phyloP scores from a whole-genome alignment of 1,284 basidiomycete species.

The Ceratorhiza oryzae-sativae region DNA sequence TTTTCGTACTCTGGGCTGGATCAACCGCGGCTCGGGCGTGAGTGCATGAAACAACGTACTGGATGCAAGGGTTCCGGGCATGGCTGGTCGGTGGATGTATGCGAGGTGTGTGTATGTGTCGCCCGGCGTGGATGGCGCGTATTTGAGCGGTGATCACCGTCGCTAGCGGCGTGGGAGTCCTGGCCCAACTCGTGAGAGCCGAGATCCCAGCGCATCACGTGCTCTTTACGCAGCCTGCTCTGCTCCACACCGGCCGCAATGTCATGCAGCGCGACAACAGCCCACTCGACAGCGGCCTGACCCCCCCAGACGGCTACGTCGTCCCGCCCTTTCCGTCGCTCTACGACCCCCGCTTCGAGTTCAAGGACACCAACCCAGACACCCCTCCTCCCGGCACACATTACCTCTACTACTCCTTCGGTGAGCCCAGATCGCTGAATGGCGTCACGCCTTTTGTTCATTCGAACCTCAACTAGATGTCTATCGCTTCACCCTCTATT shows the following conservation, averaged over 20 bases:
- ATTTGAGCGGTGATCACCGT: not conserved
- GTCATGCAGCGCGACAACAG: slow-evolving; percentile 20
- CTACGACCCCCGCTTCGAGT: slow-evolving; percentile 42
- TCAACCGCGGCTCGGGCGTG: slow-evolving; percentile 7
- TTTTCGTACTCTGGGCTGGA: slow-evolving; percentile 74
- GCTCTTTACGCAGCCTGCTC: slow-evolving; percentile 5
- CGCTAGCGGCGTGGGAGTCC: slow-evolving; percentile 14
- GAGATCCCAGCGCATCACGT: slow-evolving; percentile 16
- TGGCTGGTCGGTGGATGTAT: slow-evolving; percentile 27
- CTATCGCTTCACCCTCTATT: slow-evolving; percentile 54
- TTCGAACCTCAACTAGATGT: slow-evolving; percentile 47
- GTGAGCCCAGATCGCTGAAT: slow-evolving; percentile 16
- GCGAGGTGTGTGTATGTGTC: not conserved
- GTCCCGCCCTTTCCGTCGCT: slow-evolving; percentile 43
- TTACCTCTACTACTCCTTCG: slow-evolving; percentile 43
- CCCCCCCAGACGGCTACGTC: slow-evolving; percentile 42
- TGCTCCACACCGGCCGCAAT: slow-evolving; percentile 13
- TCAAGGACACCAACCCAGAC: slow-evolving; percentile 33
- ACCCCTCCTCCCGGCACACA: slow-evolving; percentile 14
- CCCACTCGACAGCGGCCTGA: slow-evolving; percentile 38
- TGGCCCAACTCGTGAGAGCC: not conserved
- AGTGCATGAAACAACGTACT: slow-evolving; percentile 33
- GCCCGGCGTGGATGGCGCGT: not conserved
- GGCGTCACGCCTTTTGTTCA: not conserved
- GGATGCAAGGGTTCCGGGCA: slow-evolving; percentile 45